Percentiles rank a stretch among this genome's conserved stretches.
phyloP scores from a whole-genome alignment of 1,139 yeast species.

The Saccharomyces hybrid region DNA sequence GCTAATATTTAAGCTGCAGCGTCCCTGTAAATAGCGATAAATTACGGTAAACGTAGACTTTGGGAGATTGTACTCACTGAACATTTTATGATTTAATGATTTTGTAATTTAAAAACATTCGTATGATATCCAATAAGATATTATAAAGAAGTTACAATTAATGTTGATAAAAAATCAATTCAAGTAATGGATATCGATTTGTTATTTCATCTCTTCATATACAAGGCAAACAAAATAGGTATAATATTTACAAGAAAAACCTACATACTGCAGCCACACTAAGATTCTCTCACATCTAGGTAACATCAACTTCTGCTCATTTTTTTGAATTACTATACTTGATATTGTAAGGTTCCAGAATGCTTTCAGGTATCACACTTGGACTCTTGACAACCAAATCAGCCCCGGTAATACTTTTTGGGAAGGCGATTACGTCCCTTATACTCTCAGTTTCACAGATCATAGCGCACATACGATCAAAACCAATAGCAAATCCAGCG shows the following conservation, averaged over 20 bases:
- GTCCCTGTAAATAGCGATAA: not conserved
- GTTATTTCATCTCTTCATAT: not conserved
- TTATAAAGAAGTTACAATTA: not conserved
- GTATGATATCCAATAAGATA: not conserved
- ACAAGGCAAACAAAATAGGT: not conserved
- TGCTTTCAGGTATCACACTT: constrained; percentile 45
- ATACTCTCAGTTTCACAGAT: constrained; percentile 65
- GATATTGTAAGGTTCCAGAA: constrained; percentile 47
- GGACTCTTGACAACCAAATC: constrained; percentile 91
- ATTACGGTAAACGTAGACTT: not conserved
- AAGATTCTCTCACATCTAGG: not conserved
- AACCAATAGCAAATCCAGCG: constrained; percentile 94
- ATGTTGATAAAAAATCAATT: not conserved
- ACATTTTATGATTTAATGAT: not conserved
- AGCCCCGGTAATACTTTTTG: constrained; percentile 81
- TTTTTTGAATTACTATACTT: constrained; percentile 3
- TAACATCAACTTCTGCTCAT: not conserved
- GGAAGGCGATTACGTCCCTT: constrained; percentile 92
- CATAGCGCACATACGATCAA: constrained; percentile 91
- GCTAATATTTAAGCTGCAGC: not conserved
- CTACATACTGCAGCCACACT: not conserved
- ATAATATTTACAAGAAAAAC: constrained; percentile 1
- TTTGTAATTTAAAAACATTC: not conserved
- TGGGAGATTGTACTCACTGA: not conserved
- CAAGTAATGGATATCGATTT: not conserved